A percentile compares a stretch with the other conserved stretches of the same genome.
These are phyloP conservation scores for Misopates orontium DNA, from an alignment of 257 asterid genomes.

Conservation along the genomic window DNA sequence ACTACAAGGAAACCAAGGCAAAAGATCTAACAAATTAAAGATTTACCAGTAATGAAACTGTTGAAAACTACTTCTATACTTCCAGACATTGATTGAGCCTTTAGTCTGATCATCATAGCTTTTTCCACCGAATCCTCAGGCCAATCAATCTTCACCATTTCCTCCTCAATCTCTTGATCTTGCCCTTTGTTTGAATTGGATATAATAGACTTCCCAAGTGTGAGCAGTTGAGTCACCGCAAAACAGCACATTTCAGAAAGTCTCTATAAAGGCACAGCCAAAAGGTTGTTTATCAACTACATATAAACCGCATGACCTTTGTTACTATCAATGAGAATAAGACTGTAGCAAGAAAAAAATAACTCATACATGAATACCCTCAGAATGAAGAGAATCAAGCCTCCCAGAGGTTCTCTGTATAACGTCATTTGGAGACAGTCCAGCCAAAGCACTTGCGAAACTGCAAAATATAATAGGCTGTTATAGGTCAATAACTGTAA, in stretches of 20 bases:
- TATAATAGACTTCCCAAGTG: conserved; percentile 80
- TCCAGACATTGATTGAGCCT: conserved; percentile 61
- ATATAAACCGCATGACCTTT: not conserved
- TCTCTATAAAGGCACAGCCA: conserved; percentile 53
- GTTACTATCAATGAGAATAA: conserved; percentile 14
- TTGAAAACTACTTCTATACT: conserved; percentile 66
- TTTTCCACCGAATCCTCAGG: conserved; percentile 85
- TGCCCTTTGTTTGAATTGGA: conserved; percentile 58
- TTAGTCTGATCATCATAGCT: conserved; percentile 73
- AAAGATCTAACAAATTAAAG: conserved; percentile 11
- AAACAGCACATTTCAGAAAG: conserved; percentile 96
- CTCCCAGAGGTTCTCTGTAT: conserved; percentile 78
- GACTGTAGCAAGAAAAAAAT: conserved; percentile 19
- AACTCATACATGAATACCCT: conserved; percentile 87
- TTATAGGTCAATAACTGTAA: conserved; percentile 14
- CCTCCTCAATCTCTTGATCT: conserved; percentile 57
- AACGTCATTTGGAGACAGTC: conserved; percentile 72
- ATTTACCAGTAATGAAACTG: conserved; percentile 81
- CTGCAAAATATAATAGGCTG: conserved; percentile 42
- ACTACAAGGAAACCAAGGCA: not conserved
- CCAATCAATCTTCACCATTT: conserved; percentile 67
- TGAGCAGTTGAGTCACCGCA: conserved; percentile 76
- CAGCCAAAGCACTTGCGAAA: conserved; percentile 81
- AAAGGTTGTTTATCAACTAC: conserved; percentile 21
- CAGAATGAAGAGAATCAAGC: conserved; percentile 94